Conservation (phyloP, 208 protist genomes). For the Leishmania lainsoni region DNA sequence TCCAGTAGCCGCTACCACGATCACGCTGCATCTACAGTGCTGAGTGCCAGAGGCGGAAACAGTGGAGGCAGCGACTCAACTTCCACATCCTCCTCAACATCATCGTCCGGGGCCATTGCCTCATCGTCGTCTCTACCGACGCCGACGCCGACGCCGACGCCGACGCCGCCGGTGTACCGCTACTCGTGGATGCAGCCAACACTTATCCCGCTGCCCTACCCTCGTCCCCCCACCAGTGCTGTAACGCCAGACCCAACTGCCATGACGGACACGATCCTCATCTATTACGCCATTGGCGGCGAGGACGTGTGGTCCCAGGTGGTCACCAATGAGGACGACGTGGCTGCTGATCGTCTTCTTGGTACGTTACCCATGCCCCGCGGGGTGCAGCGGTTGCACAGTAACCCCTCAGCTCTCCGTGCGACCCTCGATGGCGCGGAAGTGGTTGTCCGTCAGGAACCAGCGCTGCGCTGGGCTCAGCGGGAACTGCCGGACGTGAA, state of each 20-base stretch:
- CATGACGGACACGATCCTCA: slow-evolving; percentile 16
- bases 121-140: not conserved
- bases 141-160: not conserved
- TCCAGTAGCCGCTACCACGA: not conserved
- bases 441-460: slow-evolving; percentile 4
- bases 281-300: slow-evolving; percentile 31
- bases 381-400: not conserved
- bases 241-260: not conserved
- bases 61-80: not conserved
- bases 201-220: slow-evolving; percentile 18
- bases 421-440: not conserved
- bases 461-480: slow-evolving; percentile 30
- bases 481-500: slow-evolving; percentile 14
- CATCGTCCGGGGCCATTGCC: slow-evolving; percentile 1
- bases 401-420: not conserved
- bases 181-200: slow-evolving; percentile 30
- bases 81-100: not conserved
- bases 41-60: not conserved
- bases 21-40: not conserved
- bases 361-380: not conserved
- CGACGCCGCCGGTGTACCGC: slow-evolving; percentile 19
- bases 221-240: not conserved
- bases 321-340: not conserved
- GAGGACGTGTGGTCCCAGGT: slow-evolving; percentile 16
- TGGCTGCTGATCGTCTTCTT: not conserved